These are phyloP conservation scores for Metroxylon sagu DNA, from an alignment of 176 grass and related monocot species.

Conservation along the genomic window DNA sequence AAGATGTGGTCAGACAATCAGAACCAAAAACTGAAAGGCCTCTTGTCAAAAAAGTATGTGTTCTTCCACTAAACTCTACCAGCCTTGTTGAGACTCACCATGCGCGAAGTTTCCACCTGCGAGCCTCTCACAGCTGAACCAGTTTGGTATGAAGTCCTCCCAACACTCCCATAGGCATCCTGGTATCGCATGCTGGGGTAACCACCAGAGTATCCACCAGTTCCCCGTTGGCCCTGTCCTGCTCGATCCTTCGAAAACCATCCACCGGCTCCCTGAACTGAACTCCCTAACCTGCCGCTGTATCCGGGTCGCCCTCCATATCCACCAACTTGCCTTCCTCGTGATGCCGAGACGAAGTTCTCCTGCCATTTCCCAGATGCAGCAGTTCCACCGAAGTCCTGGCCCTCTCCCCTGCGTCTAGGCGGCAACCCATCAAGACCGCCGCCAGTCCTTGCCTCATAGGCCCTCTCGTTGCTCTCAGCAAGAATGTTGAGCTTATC, in stretches of 20 bases:
- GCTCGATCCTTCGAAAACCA: conserved; percentile 46
- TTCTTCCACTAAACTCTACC: conserved; percentile 45
- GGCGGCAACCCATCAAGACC: conserved; percentile 62
- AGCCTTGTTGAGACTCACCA: conserved; percentile 73
- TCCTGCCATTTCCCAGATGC: conserved; percentile 70
- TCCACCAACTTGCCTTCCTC: conserved; percentile 27
- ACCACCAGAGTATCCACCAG: conserved; percentile 2
- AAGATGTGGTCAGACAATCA: no score
- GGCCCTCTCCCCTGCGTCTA: conserved; percentile 56
- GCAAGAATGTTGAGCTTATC: conserved; percentile 82
- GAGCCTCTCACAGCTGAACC: not conserved
- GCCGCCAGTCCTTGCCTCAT: conserved; percentile 87
- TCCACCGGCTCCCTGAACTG: conserved; percentile 31
- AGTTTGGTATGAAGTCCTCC: conserved; percentile 12
- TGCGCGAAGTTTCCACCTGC: conserved; percentile 26
- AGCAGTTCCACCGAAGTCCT: conserved; percentile 30
- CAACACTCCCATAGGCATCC: conserved; percentile 15
- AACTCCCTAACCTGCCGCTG: conserved; percentile 29
- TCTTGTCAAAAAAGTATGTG: not conserved
- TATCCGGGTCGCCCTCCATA: conserved; percentile 48
- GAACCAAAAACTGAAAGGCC: no score
- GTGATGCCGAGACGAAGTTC: conserved; percentile 44
- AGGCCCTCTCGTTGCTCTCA: conserved; percentile 83
- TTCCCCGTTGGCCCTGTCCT: not conserved
- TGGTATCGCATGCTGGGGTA: conserved; percentile 22